Evolutionary conservation across 1,284 basidiomycete genomes (phyloP), one percentile per base, ranked within the genome.

Genomic region (Porodaedalea pini): DNA sequence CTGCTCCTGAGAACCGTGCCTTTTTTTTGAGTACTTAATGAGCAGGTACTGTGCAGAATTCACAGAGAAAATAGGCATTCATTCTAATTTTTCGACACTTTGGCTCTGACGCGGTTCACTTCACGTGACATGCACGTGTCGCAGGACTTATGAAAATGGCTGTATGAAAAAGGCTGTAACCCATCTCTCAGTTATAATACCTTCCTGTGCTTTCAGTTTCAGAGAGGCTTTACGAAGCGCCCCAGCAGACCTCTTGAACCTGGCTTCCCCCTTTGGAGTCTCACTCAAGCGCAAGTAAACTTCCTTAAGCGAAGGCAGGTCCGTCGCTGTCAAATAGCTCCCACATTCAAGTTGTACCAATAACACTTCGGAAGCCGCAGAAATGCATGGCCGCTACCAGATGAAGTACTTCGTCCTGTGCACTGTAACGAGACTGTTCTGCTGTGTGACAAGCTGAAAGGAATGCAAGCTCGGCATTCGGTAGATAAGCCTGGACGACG

Each of bases 281-380:
- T 36, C 34, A 3, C n/a, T 1, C 2, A 36, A n/a, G 3, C 3
- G 34, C 2, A 2, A 8, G n/a, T 36, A 36, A 3, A 36, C 34
- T 2, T 2, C 34, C 3, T 3, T 3, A 36, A n/a, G 34, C 10
- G n/a, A 36, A n/a, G 34, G n/a, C 10, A 36, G 34, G 34, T 11
- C 34, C 34, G 3, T 36, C 34, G 10, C 34, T 8, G 34, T 36
- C 34, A 2, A 47, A 51, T 57, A 72, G 68, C 13, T 59, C 54
- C 73, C 73, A 76, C 61, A 75, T 61, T 25, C n/a, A n/a, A n/a
- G n/a, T n/a, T n/a, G 75, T 74, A n/a, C 72, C 75, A 10, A 77
- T 64, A 1, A 75, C 74, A 31, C 66, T 69, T 7, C 65, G 60
- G 54, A n/a, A n/a, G n/a, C n/a, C 34, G 3, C 34, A 36, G n/a